Evolutionary conservation across 345 rosid genomes (phyloP).

Genomic region (Pseudoturritis turrita): DNA sequence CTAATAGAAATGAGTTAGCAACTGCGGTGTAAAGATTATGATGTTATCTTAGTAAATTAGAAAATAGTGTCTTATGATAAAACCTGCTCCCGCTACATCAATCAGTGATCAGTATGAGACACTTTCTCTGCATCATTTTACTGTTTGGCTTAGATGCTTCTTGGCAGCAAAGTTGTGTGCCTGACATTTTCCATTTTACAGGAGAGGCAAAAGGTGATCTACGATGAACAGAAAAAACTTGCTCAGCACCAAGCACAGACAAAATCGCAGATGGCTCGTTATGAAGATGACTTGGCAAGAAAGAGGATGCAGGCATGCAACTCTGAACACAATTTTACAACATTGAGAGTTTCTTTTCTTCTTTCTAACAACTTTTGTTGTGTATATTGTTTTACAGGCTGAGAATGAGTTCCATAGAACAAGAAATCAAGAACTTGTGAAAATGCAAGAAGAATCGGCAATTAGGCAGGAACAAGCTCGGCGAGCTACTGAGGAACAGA

Average conservation of each 20-base stretch:
- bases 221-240: slow-evolving; percentile 87
- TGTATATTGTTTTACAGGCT: slow-evolving; percentile 45
- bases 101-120: slow-evolving; percentile 10
- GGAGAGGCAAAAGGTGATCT: slow-evolving; percentile 90
- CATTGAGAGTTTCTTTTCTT: background rate
- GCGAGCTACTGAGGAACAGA: slow-evolving; percentile 94
- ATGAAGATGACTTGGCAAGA: slow-evolving; percentile 90
- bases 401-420: slow-evolving; percentile 84
- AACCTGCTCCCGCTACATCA: background rate
- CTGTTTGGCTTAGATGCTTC: background rate
- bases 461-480: slow-evolving; percentile 93
- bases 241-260: slow-evolving; percentile 91
- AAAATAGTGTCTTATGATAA: background rate
- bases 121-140: background rate
- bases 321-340: background rate
- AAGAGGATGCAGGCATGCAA: slow-evolving; percentile 95
- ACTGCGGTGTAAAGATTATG: background rate
- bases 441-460: slow-evolving; percentile 88
- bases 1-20: background rate
- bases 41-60: background rate
- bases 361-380: background rate
- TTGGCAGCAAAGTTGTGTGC: background rate
- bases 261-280: slow-evolving; percentile 98
- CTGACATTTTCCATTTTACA: slow-evolving; percentile 35
- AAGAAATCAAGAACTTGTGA: slow-evolving; percentile 95